Percentiles rank a stretch among this genome's conserved stretches.
These are phyloP conservation scores for Metroxylon sagu DNA, from an alignment of 176 grass and related monocot genomes.

Conservation along the genomic window DNA sequence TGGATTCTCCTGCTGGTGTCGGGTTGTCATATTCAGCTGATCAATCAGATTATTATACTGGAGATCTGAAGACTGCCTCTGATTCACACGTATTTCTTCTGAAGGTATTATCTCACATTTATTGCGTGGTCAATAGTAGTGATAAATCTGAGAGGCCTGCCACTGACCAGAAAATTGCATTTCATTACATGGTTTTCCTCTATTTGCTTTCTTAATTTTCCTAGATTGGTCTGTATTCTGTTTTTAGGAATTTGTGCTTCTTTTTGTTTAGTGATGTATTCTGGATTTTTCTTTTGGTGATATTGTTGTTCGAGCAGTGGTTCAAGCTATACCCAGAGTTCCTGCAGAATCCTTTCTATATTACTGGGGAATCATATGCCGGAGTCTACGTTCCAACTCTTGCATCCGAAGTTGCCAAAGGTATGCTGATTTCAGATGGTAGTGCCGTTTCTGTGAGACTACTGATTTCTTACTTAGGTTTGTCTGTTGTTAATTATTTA, in stretches of 20 bases:
- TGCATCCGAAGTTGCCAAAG: slow-evolving; percentile 77
- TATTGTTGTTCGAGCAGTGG: slow-evolving; percentile 50
- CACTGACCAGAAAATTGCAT: too few species aligned
- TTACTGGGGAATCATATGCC: slow-evolving; percentile 85
- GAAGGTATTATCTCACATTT: slow-evolving; percentile 33
- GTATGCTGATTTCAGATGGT: slow-evolving; percentile 14
- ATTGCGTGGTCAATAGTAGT: not conserved
- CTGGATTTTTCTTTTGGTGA: not conserved
- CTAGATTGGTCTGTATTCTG: too few species aligned
- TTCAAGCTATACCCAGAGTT: slow-evolving; percentile 83
- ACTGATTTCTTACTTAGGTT: not conserved
- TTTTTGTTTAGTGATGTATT: too few species aligned
- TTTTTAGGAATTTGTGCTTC: too few species aligned
- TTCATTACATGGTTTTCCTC: too few species aligned
- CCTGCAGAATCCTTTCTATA: slow-evolving; percentile 67
- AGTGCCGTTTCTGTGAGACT: not conserved
- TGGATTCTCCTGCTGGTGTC: slow-evolving; percentile 94
- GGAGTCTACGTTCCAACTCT: slow-evolving; percentile 97
- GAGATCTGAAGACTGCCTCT: slow-evolving; percentile 73
- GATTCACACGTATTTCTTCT: slow-evolving; percentile 93
- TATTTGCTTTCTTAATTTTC: too few species aligned
- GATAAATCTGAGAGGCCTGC: too few species aligned
- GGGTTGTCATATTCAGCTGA: slow-evolving; percentile 69
- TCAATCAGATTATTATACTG: slow-evolving; percentile 62
- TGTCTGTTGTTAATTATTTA: slow-evolving; percentile 9